Conservation (phyloP, 176 grass and related monocot genomes). For the Bonia amplexicaulis region DNA sequence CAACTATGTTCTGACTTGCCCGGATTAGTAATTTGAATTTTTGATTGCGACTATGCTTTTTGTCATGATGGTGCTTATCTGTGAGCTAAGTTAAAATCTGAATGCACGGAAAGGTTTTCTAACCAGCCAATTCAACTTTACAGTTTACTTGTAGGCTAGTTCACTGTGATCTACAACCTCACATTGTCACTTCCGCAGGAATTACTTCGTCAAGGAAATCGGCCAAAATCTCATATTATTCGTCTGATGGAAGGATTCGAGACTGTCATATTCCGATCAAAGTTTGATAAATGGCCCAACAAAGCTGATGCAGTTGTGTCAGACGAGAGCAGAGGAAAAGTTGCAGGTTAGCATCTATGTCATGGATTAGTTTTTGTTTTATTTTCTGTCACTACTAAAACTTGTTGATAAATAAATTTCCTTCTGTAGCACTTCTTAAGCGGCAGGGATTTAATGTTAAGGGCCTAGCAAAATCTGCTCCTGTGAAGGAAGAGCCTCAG, state of each 20-base stretch:
- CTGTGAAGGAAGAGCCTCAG: conserved; percentile 85
- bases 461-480: conserved; percentile 70
- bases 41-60: neutral
- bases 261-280: conserved; percentile 78
- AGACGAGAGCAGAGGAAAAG: conserved; percentile 97
- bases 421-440: conserved; percentile 77
- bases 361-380: conserved; percentile 1
- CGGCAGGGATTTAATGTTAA: conserved; percentile 94
- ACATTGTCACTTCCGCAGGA: conserved; percentile 49
- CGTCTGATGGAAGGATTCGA: conserved; percentile 98
- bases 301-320: conserved; percentile 87
- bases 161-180: neutral
- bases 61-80: neutral
- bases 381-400: conserved; percentile 6
- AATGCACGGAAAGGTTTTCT: neutral
- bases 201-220: conserved; percentile 57
- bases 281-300: conserved; percentile 92
- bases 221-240: conserved; percentile 67
- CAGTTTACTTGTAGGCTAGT: neutral
- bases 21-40: neutral
- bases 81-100: neutral
- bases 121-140: neutral
- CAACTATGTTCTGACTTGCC: neutral
- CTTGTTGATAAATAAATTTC: conserved; percentile 11
- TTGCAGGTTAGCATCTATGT: conserved; percentile 60